A percentile compares a stretch with the other conserved stretches of the same genome.
These are phyloP conservation scores for Lepiota brunneoincarnata DNA, from an alignment of 768 basidiomycete genomes.

Conservation along the genomic window DNA sequence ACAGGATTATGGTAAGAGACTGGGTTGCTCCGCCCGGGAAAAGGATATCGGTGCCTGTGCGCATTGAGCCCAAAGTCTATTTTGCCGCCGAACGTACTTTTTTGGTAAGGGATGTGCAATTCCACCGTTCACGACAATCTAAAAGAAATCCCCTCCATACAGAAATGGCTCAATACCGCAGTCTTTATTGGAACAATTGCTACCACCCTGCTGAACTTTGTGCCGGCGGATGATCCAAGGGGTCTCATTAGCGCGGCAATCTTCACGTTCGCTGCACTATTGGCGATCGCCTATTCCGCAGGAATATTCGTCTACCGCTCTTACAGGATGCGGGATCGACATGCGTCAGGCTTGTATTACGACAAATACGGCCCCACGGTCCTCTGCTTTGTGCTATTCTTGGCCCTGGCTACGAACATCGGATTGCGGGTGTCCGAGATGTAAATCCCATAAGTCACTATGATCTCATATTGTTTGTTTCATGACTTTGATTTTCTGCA, in stretches of 20 bases:
- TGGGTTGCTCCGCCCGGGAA: slow-evolving; percentile 86
- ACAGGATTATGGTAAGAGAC: slow-evolving; percentile 59
- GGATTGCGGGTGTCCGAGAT: slow-evolving; percentile 64
- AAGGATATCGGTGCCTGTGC: slow-evolving; percentile 88
- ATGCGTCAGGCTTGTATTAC: slow-evolving; percentile 82
- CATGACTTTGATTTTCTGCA: background rate
- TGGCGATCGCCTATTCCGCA: slow-evolving; percentile 85
- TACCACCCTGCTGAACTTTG: slow-evolving; percentile 86
- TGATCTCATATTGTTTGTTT: background rate
- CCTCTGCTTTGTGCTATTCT: slow-evolving; percentile 66
- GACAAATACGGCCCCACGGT: slow-evolving; percentile 85
- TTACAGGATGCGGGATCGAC: slow-evolving; percentile 59
- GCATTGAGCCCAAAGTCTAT: slow-evolving; percentile 97
- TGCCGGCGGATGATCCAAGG: slow-evolving; percentile 62
- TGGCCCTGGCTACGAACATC: slow-evolving; percentile 74
- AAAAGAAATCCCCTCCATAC: background rate
- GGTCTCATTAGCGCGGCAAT: slow-evolving; percentile 85
- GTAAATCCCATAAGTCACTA: slow-evolving; percentile 20
- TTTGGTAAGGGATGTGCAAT: slow-evolving; percentile 54
- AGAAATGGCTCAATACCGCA: slow-evolving; percentile 90
- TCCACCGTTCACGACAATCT: slow-evolving; percentile 6
- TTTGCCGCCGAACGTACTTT: slow-evolving; percentile 96
- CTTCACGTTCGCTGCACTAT: slow-evolving; percentile 88
- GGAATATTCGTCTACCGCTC: slow-evolving; percentile 79
- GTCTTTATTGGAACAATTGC: slow-evolving; percentile 89